Evolutionary conservation across 2,329 filamentous ascomycete genomes (phyloP).

Genomic region (Epicoccum sorghinum): DNA sequence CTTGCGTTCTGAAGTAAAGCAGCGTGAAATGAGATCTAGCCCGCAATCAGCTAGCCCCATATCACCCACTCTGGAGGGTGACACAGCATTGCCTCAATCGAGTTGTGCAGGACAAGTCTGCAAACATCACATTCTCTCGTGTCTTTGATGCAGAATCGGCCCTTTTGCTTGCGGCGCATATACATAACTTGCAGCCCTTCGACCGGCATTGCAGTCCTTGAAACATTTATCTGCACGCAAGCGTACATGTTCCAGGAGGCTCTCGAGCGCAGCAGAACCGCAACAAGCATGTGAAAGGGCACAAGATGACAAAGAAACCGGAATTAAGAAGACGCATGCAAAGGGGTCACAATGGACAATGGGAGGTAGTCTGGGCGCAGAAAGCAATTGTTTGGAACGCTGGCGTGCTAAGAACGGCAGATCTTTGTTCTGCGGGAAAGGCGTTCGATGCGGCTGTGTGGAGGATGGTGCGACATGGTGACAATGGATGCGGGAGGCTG

Average conservation of each 20-base stretch:
- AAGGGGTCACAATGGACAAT: conserved; percentile 5
- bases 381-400: not conserved
- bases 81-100: not conserved
- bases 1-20: not conserved
- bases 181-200: conserved; percentile 9
- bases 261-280: not conserved
- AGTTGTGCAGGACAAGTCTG: conserved; percentile 2
- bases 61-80: not conserved
- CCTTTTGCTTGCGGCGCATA: conserved; percentile 10
- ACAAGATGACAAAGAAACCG: conserved; percentile 1
- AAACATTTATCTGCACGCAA: conserved; percentile 11
- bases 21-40: not conserved
- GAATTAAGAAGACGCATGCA: not conserved
- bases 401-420: not conserved
- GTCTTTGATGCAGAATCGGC: conserved; percentile 1
- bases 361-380: not conserved
- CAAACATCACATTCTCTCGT: conserved; percentile 5
- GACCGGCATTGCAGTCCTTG: conserved; percentile 1
- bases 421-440: conserved; percentile 5
- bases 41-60: conserved; percentile 2
- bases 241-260: conserved; percentile 2
- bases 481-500: not conserved
- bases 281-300: not conserved
- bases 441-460: conserved; percentile 1
- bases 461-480: conserved; percentile 1